Conservation (phyloP, 1,284 basidiomycete species). For the Fomitiporia mediterranea region DNA sequence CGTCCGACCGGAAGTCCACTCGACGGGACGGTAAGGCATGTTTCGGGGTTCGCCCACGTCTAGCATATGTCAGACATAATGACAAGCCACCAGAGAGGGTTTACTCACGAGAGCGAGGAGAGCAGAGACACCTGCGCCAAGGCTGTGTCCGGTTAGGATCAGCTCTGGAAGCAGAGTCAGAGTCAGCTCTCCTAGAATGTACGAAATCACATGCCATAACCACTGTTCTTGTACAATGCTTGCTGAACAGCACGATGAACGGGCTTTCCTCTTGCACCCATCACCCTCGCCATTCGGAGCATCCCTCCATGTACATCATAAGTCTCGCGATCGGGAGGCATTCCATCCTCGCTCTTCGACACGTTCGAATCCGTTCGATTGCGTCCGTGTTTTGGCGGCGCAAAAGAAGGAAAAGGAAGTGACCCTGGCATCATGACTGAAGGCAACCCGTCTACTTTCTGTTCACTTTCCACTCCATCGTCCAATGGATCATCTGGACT, state of each 20-base stretch:
- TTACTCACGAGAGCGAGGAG: slow-evolving; percentile 64
- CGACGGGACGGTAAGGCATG: slow-evolving; percentile 64
- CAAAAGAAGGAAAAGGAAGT: slow-evolving; percentile 26
- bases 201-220: slow-evolving; percentile 50
- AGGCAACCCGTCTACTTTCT: slow-evolving; percentile 25
- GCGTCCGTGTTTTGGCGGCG: slow-evolving; percentile 2
- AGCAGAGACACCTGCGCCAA: slow-evolving; percentile 82
- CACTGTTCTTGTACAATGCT: slow-evolving; percentile 62
- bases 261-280: slow-evolving; percentile 72
- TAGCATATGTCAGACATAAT: slow-evolving; percentile 26
- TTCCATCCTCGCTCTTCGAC: slow-evolving; percentile 22
- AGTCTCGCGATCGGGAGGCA: slow-evolving; percentile 25
- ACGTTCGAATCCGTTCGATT: slow-evolving; percentile 15
- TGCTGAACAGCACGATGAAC: slow-evolving; percentile 71
- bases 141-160: slow-evolving; percentile 78
- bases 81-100: not conserved
- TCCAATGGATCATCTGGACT: slow-evolving; percentile 27
- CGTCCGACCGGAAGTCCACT: slow-evolving; percentile 68
- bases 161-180: slow-evolving; percentile 43
- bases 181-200: not conserved
- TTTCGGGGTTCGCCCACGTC: slow-evolving; percentile 83
- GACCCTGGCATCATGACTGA: slow-evolving; percentile 25
- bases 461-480: slow-evolving; percentile 25
- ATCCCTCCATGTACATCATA: slow-evolving; percentile 77
- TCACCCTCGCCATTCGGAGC: slow-evolving; percentile 70